Evolutionary conservation across 139 green algal species (phyloP), one percentile per base, ranked within the genome.

Genomic region (Chlamydomonas schloesseri): DNA sequence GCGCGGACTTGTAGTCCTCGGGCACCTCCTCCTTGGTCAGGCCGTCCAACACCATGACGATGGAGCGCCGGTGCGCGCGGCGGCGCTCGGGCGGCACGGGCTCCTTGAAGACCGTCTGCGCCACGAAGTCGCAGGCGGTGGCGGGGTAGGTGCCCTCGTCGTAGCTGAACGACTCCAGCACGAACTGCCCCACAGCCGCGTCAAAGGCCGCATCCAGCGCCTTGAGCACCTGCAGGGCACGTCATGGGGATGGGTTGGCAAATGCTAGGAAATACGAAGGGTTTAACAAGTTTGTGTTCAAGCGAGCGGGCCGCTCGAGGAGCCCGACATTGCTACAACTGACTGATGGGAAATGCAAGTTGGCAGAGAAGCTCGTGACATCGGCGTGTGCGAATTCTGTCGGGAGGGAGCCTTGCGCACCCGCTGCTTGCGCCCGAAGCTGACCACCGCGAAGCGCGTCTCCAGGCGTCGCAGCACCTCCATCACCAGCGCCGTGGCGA

Each of bases 41-140:
- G 64, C 89, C 89, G 82, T 93, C 89, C 69, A 93, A 67, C 24
- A 93, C 36, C 68, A 89, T 88, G 28, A 93, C 42, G 37, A 89
- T 65, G 23, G 81, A 37, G 21, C 50, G 55, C 64, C 68, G 67
- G 17, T 46, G 17, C 29, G 2, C 62, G 57, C 31, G 24, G 5
- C 42, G 36, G 36, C n/a, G 29, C 60, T 37, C 21, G 3, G 55
- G 53, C 65, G 64, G 67, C 18, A 87, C 29, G 26, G 34, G 36
- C 28, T 86, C 57, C 36, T 71, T 78, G 73, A 88, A 91, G 36
- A 93, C 75, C 62, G 87, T 82, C 47, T 42, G 23, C 20, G 77
- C 76, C 50, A 90, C 76, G 69, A 88, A 89, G 37, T 87, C 76
- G 34, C 78, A 86, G 28, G 81, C 86, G 67, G 86, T 88, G 26